Evolutionary conservation across 2,329 filamentous ascomycete genomes (phyloP).

Genomic region (Aspergillus pseudoglaucus): DNA sequence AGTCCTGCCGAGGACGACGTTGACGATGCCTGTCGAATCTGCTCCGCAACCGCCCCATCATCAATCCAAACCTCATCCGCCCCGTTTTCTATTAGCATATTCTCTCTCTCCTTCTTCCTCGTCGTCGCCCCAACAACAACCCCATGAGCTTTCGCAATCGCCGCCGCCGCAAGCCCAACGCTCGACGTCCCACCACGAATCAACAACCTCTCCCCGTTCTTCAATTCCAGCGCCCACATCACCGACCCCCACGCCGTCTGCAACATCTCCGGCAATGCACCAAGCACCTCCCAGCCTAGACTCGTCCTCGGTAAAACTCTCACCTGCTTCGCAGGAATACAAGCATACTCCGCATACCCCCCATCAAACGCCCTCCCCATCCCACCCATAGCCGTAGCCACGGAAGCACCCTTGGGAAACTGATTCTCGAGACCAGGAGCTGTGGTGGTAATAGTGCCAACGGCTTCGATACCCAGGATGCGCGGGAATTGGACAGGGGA

Average conservation of each 20-base stretch:
- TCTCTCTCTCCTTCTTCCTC: constrained; percentile 28
- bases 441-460: constrained; percentile 33
- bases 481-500: constrained; percentile 39
- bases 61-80: constrained; percentile 42
- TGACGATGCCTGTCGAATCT: constrained; percentile 22
- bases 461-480: constrained; percentile 44
- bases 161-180: constrained; percentile 43
- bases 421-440: constrained; percentile 23
- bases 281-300: constrained; percentile 39
- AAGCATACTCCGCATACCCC: constrained; percentile 46
- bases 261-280: constrained; percentile 47
- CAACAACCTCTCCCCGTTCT: constrained; percentile 39
- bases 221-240: constrained; percentile 32
- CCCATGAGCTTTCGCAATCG: constrained; percentile 39
- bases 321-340: constrained; percentile 37
- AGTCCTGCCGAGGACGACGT: constrained; percentile 11
- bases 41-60: constrained; percentile 32
- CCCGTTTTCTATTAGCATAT: constrained; percentile 34
- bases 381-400: constrained; percentile 46
- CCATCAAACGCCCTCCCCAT: constrained; percentile 44
- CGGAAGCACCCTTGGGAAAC: constrained; percentile 35
- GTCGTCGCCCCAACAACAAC: constrained; percentile 38
- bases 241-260: constrained; percentile 45
- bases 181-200: constrained; percentile 46
- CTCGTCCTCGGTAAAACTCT: constrained; percentile 28